Base-by-base conservation (phyloP, 306 rosid species). In the Prunus fruticosa region DNA sequence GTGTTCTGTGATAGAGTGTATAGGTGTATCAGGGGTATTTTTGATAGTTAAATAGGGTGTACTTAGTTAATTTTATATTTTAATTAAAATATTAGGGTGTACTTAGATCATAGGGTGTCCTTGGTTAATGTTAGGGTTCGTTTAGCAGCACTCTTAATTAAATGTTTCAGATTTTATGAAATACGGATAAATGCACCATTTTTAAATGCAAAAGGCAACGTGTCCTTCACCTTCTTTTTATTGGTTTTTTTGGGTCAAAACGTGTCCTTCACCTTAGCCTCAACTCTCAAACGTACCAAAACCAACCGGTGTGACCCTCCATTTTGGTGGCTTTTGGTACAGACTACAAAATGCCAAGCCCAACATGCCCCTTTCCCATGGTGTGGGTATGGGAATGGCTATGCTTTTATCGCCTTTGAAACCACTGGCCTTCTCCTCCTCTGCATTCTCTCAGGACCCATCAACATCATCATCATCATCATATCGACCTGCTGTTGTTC, bases 401-500 rank as follows among this genome's bases (percentile, higher is more conserved):
- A 65, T 76, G 71, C 72, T 71, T 50, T 46, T 67, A 49, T 76
- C 81, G 16, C 76, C 80, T 13, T 46, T 70, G 52, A 82, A 64
- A 54, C 81, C 80, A 25, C 30, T 43, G 67, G 67, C 76, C 25
- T 57, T 28, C 13, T 52, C 65, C 61, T 41, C 25, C 30, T 23
- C 77, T 32, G 52, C 81, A 47, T 68, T 72, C 74, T 27, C 73
- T 52, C 86, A 15, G 43, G 84, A 80, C 53, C 60, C 69, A 12
- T 56, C 78, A 1, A 46, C 82, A 0, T 75, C 82, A 0, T 56
- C 82, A 13, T 27, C 51, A 11, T 49, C 74, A 27, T 72, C 65
- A 30, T 71, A 73, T 76, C 90, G 93, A 60, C 95, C 95, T 19
- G 97, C 89, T 20, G 90, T 91, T 74, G 68, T 91, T 83, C 98